These are phyloP conservation scores for Calonectria hongkongensis DNA, from an alignment of 2,329 filamentous ascomycete species.

Conservation along the genomic window DNA sequence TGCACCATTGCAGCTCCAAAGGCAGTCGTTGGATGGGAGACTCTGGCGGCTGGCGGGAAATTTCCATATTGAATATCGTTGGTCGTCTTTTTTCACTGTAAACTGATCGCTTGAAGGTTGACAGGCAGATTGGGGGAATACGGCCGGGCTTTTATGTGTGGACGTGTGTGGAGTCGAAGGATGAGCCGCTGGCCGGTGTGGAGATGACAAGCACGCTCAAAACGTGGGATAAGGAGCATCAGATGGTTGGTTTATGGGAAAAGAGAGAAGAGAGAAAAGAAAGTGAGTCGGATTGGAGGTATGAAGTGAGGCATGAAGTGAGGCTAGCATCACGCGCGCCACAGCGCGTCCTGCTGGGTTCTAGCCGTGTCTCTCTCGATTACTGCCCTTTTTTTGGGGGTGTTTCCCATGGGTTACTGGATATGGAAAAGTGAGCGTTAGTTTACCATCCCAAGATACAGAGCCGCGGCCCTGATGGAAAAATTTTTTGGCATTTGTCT, in stretches of 20 bases:
- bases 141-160: conserved; percentile 1
- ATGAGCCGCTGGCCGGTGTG: conserved; percentile 9
- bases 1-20: conserved; percentile 15
- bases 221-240: neutral
- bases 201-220: conserved; percentile 7
- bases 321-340: conserved; percentile 6
- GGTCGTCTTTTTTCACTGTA: neutral
- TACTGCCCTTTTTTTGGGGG: neutral
- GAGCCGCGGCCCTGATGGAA: neutral
- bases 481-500: conserved; percentile 2
- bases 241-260: neutral
- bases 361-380: conserved; percentile 20
- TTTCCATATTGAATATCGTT: neutral
- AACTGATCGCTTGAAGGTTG: neutral
- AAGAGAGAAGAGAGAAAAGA: conserved; percentile 20
- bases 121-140: conserved; percentile 3
- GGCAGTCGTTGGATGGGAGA: conserved; percentile 11
- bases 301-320: conserved; percentile 6
- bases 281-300: neutral
- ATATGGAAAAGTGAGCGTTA: conserved; percentile 13
- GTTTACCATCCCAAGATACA: neutral
- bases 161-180: conserved; percentile 14
- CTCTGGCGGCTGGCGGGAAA: neutral
- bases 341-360: conserved; percentile 16
- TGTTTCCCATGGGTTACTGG: conserved; percentile 1